These are phyloP conservation scores for Aspergillus arachidicola DNA, from an alignment of 2,329 filamentous ascomycete species.

Conservation along the genomic window DNA sequence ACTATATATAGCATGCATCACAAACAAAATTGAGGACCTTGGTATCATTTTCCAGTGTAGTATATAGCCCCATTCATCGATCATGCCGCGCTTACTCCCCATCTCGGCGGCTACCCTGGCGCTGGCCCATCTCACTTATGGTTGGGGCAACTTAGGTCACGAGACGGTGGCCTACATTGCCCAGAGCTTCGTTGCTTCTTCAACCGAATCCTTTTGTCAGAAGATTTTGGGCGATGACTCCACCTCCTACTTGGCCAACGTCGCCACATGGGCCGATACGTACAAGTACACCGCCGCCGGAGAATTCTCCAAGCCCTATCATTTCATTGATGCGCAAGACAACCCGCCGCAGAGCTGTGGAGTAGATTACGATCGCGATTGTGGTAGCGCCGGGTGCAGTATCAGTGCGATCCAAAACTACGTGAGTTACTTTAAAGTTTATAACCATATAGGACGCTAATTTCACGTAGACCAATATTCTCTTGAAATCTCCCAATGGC, in stretches of 20 bases:
- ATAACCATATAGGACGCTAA: constrained; percentile 11
- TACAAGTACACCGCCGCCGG: constrained; percentile 54
- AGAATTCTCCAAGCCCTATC: constrained; percentile 49
- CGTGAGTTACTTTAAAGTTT: constrained; percentile 7
- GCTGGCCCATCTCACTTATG: constrained; percentile 18
- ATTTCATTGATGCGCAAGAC: constrained; percentile 57
- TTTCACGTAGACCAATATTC: constrained; percentile 37
- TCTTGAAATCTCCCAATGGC: constrained; percentile 30
- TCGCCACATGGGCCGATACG: constrained; percentile 58
- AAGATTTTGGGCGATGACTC: constrained; percentile 48
- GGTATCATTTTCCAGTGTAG: background rate
- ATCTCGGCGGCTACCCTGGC: background rate
- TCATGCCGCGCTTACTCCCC: background rate
- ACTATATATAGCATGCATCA: background rate
- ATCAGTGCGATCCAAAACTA: constrained; percentile 59
- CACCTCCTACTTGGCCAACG: constrained; percentile 51
- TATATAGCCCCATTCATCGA: background rate
- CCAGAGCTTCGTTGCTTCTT: constrained; percentile 48
- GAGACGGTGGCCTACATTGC: constrained; percentile 59
- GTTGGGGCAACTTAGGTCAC: constrained; percentile 59
- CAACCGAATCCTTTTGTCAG: constrained; percentile 49
- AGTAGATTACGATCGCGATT: constrained; percentile 56
- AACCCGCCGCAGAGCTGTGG: constrained; percentile 51
- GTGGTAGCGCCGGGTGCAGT: constrained; percentile 52
- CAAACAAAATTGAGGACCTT: background rate